Percentiles rank a stretch among this genome's conserved stretches.
phyloP scores from a whole-genome alignment of 2,329 filamentous ascomycete species.

The Blastomyces gilchristii region DNA sequence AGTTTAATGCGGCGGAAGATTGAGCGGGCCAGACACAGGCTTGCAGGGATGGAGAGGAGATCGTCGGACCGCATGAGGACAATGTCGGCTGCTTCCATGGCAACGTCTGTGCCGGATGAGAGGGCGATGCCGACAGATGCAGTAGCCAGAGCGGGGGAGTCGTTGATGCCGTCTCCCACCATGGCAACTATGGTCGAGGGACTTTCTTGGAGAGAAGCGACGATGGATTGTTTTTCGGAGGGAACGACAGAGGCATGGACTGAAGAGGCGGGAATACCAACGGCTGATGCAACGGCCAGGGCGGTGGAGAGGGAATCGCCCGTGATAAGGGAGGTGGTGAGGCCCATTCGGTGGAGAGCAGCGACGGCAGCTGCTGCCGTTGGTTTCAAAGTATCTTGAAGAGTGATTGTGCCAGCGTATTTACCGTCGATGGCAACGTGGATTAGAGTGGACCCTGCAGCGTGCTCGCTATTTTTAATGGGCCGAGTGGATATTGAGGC shows the following conservation, averaged over 20 bases:
- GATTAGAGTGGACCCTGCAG: constrained; percentile 56
- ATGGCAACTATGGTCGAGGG: constrained; percentile 82
- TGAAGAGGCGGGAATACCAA: constrained; percentile 65
- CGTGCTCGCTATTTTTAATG: constrained; percentile 19
- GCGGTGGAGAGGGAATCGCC: constrained; percentile 83
- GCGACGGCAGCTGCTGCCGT: constrained; percentile 70
- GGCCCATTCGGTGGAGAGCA: constrained; percentile 72
- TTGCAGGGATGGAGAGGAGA: constrained; percentile 83
- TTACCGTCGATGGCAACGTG: constrained; percentile 76
- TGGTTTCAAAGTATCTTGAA: constrained; percentile 85
- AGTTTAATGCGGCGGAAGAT: constrained; percentile 92
- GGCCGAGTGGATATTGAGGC: constrained; percentile 21
- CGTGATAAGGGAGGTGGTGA: constrained; percentile 84
- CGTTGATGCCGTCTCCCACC: constrained; percentile 98
- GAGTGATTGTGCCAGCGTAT: constrained; percentile 72
- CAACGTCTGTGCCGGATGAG: constrained; percentile 85
- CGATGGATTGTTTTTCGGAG: constrained; percentile 79
- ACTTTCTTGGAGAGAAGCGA: constrained; percentile 61
- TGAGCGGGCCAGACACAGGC: constrained; percentile 66
- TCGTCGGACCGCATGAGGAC: constrained; percentile 91
- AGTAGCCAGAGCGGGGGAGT: constrained; percentile 86
- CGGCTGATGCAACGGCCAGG: constrained; percentile 66
- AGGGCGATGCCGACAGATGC: constrained; percentile 91
- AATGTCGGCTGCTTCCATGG: constrained; percentile 92
- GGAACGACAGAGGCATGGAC: constrained; percentile 84